Evolutionary conservation across 805 yeast genomes (phyloP), one percentile per base, ranked within the genome.

Genomic region (Cyberlindnera meyerae): DNA sequence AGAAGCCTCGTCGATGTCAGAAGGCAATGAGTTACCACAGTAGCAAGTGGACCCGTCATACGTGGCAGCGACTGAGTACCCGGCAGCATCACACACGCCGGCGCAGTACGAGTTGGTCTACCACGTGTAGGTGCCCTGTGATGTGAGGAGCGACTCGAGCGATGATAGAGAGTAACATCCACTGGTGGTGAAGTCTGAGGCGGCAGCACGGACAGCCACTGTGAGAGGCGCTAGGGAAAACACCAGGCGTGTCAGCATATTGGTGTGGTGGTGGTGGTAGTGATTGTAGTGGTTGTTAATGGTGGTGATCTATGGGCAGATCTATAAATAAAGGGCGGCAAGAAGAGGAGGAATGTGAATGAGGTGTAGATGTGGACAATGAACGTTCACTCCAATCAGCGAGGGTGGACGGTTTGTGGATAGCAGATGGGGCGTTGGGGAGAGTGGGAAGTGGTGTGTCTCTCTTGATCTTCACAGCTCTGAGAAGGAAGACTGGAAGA

Each of bases 61-160:
- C 24, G 75, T 54, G 4, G 82, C 88, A 28, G 71, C 71, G 14
- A 69, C 65, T 15, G 64, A 60, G 50, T 59, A 63, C 8, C 71
- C 36, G 45, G 58, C 61, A 9, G 70, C 34, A 37, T 59, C 48
- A 60, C 96, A 81, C 43, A 65, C 62, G 7, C 51, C 45, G 40
- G 66, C 62, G 57, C 93, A 82, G 51, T 73, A 62, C 7, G 71
- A 63, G 13, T 77, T 70, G 8, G 87, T 70, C 60, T 83, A 89
- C 54, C 62, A 81, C 2, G 57, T 61, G 55, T 72, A 73, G 3
- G 66, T 49, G 21, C 81, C 84, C 42, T 63, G 55, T 4, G 61
- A 57, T 3, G 55, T 35, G 18, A 64, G 47, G 1, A 49, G 42
- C 2, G 52, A 26, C 31, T 42, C 24, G 12, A 64, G 33, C 12